Conservation (phyloP, 2,329 filamentous ascomycete genomes). For the Cadophora sp. region DNA sequence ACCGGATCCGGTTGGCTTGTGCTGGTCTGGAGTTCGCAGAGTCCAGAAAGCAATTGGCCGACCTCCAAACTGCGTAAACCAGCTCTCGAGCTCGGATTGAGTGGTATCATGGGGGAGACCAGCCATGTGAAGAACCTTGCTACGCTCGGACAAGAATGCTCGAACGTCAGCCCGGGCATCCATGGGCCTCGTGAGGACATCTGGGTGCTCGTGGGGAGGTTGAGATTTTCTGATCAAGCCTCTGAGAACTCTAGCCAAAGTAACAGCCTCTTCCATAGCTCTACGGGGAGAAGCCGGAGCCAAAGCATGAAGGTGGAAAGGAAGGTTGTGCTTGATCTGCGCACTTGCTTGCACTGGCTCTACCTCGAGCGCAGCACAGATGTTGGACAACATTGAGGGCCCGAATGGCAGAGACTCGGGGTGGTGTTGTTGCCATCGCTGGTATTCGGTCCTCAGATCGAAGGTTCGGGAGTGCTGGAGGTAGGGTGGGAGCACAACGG, state of each 20-base stretch:
- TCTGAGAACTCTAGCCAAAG: slow-evolving; percentile 87
- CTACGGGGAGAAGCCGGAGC: slow-evolving; percentile 94
- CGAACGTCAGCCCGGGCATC: slow-evolving; percentile 96
- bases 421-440: slow-evolving; percentile 98
- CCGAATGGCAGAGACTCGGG: slow-evolving; percentile 97
- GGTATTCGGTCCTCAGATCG: slow-evolving; percentile 95
- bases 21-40: slow-evolving; percentile 94
- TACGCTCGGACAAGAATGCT: slow-evolving; percentile 93
- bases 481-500: slow-evolving; percentile 94
- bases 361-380: slow-evolving; percentile 96
- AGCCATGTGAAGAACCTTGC: slow-evolving; percentile 98
- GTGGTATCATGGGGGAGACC: slow-evolving; percentile 97
- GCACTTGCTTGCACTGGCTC: slow-evolving; percentile 97
- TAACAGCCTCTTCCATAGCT: slow-evolving; percentile 97
- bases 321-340: slow-evolving; percentile 97
- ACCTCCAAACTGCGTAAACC: slow-evolving; percentile 98
- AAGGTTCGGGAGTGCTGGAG: slow-evolving; percentile 98
- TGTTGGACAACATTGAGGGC: slow-evolving; percentile 93
- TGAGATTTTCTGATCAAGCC: slow-evolving; percentile 96
- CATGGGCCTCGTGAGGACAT: slow-evolving; percentile 94
- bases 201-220: slow-evolving; percentile 89
- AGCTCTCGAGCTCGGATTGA: slow-evolving; percentile 97
- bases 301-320: slow-evolving; percentile 95
- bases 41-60: slow-evolving; percentile 99
- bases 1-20: slow-evolving; percentile 98